phyloP scores from a whole-genome alignment of 2,329 filamentous ascomycete species.

The Fusarium secorum region DNA sequence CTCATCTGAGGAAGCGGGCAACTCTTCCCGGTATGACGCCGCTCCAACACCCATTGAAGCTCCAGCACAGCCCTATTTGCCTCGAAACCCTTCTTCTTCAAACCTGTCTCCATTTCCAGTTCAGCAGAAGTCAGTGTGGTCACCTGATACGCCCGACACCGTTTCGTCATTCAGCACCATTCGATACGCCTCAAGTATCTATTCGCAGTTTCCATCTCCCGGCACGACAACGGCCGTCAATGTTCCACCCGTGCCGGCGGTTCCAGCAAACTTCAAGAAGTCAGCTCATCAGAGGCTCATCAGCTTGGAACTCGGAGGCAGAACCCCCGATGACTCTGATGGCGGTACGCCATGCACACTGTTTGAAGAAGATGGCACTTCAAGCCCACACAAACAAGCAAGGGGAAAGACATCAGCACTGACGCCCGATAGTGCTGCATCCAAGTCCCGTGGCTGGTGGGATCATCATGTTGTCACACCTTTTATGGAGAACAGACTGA shows the following conservation, averaged over 20 bases:
- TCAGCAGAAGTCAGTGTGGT: slow-evolving; percentile 63
- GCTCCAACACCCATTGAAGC: slow-evolving; percentile 44
- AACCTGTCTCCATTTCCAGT: slow-evolving; percentile 32
- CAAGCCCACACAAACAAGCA: slow-evolving; percentile 49
- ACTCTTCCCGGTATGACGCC: slow-evolving; percentile 55
- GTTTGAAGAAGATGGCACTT: slow-evolving; percentile 73
- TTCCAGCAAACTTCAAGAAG: slow-evolving; percentile 57
- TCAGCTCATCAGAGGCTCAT: slow-evolving; percentile 47
- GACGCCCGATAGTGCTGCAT: slow-evolving; percentile 59
- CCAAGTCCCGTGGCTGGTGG: slow-evolving; percentile 77
- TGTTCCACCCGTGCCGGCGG: slow-evolving; percentile 67
- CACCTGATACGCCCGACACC: slow-evolving; percentile 66
- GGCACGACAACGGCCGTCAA: slow-evolving; percentile 43
- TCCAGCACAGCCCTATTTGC: slow-evolving; percentile 5
- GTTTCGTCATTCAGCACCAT: slow-evolving; percentile 51
- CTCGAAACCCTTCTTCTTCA: slow-evolving; percentile 5
- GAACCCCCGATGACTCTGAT: slow-evolving; percentile 57
- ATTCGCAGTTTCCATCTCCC: slow-evolving; percentile 62
- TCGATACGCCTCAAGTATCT: slow-evolving; percentile 66
- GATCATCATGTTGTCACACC: slow-evolving; percentile 77
- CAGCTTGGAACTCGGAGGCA: slow-evolving; percentile 45
- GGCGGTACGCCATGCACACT: slow-evolving; percentile 68
- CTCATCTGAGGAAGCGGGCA: slow-evolving; percentile 53
- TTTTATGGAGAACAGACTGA: slow-evolving; percentile 60
- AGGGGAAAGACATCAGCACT: slow-evolving; percentile 49